phyloP scores from a whole-genome alignment of 2,329 filamentous ascomycete genomes.

The Fusarium poae region DNA sequence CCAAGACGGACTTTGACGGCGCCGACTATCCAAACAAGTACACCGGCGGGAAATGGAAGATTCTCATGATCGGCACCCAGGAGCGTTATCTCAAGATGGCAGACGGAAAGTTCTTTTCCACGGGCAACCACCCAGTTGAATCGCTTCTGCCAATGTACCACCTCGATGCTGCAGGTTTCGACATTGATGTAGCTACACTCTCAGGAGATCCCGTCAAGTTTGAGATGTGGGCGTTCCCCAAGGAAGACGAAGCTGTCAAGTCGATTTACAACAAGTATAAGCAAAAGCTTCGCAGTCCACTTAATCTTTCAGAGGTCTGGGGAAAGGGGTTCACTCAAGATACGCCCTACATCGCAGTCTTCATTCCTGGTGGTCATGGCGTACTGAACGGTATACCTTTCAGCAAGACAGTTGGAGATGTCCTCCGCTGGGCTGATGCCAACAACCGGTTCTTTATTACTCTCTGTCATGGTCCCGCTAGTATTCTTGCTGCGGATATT shows the following conservation, averaged over 20 bases:
- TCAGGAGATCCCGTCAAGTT: constrained; percentile 3
- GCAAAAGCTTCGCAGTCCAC: constrained; percentile 1
- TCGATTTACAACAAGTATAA: constrained; percentile 2
- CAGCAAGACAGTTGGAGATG: constrained; percentile 4
- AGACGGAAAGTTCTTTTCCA: constrained; percentile 18
- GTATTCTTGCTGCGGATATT: not conserved
- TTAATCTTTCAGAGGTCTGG: constrained; percentile 5
- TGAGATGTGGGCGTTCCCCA: constrained; percentile 15
- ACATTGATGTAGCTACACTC: not conserved
- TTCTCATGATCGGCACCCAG: constrained; percentile 10
- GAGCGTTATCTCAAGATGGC: constrained; percentile 18
- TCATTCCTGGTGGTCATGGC: not conserved
- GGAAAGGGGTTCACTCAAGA: not conserved
- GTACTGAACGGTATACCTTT: not conserved
- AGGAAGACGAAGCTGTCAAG: constrained; percentile 11
- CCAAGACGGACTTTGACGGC: constrained; percentile 12
- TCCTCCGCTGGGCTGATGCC: not conserved
- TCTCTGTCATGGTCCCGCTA: not conserved
- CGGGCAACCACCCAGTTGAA: constrained; percentile 5
- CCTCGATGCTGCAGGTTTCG: constrained; percentile 5
- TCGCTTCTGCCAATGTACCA: constrained; percentile 14
- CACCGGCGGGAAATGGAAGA: constrained; percentile 11
- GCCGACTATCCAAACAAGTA: constrained; percentile 17
- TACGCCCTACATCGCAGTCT: not conserved
- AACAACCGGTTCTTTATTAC: not conserved